Base-by-base conservation (phyloP, 257 asterid species). In the Capsicum pubescens region DNA sequence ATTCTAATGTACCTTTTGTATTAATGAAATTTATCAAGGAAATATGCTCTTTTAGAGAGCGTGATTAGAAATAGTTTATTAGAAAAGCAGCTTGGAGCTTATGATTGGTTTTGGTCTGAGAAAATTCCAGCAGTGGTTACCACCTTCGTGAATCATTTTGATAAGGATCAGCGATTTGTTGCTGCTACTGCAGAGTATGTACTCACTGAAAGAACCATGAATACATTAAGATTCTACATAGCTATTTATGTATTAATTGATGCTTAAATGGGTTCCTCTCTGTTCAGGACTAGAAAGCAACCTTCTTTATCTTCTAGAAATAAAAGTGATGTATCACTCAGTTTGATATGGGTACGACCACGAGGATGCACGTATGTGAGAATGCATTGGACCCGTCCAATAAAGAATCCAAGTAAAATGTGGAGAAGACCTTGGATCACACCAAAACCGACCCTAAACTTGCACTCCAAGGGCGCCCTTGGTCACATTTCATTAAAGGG, bases 81-180 rank as follows among this genome's bases (percentile, higher is more conserved):
- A 84, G 89, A 93, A 82, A 94, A 93, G 90, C 95, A 87, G 68
- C 97, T 97, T 85, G 95, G 90, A 84, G 90, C 87, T 76, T 90
- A 82, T 85, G 97, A 97, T 56, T 95, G 98, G 97, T 95, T 95
- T 86, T 95, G 97, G 97, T 91, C 95, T 66, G 93, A 93, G 88
- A 97, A 93, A 91, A 87, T 93, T 82, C 98, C 98, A 52, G 88
- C 87, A 39, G 94, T 87, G 83, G 93, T 93, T 78, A 86, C 92
- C 77, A 93, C 90, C 87, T 97, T 92, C 78, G 88, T 93, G 77
- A 90, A 92, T 88, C 93, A 90, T 86, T 92, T 95, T 87, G 97
- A 93, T 59, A 90, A 90, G 84, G 97, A 92, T 83, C 93, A 88
- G 84, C 89, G 88, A 55, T 93, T 90, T 90, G 84, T 87, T 61